Evolutionary conservation across 2,329 filamentous ascomycete genomes (phyloP).

Genomic region (Fusarium ambrosium): DNA sequence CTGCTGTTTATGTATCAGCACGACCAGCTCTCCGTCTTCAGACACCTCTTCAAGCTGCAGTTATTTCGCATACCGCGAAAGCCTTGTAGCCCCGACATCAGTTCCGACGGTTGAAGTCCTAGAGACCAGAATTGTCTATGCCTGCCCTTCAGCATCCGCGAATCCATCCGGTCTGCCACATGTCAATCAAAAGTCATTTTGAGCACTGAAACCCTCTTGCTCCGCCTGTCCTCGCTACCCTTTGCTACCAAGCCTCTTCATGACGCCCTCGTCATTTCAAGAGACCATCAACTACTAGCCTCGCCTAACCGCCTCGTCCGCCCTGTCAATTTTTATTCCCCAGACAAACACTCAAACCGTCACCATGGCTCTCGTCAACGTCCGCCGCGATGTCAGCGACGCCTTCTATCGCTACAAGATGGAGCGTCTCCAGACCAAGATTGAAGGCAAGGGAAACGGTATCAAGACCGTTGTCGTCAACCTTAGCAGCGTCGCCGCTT

Average conservation of each 20-base stretch:
- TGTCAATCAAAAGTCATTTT: slow-evolving; percentile 67
- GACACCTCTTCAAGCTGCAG: slow-evolving; percentile 97
- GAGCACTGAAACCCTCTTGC: slow-evolving; percentile 67
- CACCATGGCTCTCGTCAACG: slow-evolving; percentile 98
- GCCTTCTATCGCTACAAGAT: slow-evolving; percentile 99
- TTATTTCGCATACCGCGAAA: slow-evolving; percentile 96
- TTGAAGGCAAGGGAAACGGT: slow-evolving; percentile 99
- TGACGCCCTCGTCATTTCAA: slow-evolving; percentile 53
- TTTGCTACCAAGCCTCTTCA: slow-evolving; percentile 53
- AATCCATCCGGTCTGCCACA: slow-evolving; percentile 64
- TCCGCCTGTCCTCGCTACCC: slow-evolving; percentile 54
- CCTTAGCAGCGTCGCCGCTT: slow-evolving; percentile 91
- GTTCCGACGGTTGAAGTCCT: slow-evolving; percentile 88
- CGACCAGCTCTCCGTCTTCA: slow-evolving; percentile 90
- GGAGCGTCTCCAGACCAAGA: slow-evolving; percentile 98
- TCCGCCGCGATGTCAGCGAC: slow-evolving; percentile 97
- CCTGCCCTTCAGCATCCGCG: slow-evolving; percentile 65
- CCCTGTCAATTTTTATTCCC: slow-evolving; percentile 33
- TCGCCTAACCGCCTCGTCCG: slow-evolving; percentile 21
- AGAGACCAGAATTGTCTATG: slow-evolving; percentile 66
- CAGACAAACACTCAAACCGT: slow-evolving; percentile 54
- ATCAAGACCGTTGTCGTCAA: slow-evolving; percentile 99
- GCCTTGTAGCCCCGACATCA: slow-evolving; percentile 90
- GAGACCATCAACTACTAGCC: slow-evolving; percentile 35
- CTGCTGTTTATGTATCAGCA: slow-evolving; percentile 98